Evolutionary conservation across 495 filamentous ascomycete species (phyloP).

Genomic region (Pyronema domesticum): DNA sequence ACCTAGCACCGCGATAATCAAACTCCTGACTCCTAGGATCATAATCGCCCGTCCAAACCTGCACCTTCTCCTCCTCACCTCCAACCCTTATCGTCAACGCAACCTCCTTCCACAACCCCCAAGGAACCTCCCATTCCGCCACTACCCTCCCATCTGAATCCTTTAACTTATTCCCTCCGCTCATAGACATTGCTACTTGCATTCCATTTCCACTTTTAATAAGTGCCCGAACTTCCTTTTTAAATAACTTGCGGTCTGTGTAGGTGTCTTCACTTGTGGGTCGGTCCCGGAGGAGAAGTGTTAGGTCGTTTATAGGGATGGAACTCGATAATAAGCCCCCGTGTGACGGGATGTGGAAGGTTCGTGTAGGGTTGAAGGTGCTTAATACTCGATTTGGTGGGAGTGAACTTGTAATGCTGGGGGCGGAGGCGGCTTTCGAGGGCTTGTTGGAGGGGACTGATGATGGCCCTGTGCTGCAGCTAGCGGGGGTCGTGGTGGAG

Average conservation of each 20-base stretch:
- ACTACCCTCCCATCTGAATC: not conserved
- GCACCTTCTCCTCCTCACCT: not conserved
- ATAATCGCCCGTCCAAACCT: not conserved
- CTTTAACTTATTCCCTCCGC: not conserved
- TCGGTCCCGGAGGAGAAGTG: not conserved
- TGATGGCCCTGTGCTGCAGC: not conserved
- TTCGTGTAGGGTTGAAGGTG: conserved; percentile 5
- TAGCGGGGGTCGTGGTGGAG: not conserved
- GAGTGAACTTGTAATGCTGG: not conserved
- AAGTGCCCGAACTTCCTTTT: not conserved
- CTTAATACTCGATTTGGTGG: not conserved
- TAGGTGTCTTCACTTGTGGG: not conserved
- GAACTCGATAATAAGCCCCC: not conserved
- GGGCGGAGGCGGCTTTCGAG: not conserved
- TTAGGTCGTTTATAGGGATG: not conserved
- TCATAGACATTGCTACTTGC: not conserved
- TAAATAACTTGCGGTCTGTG: conserved; percentile 1
- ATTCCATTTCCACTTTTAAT: not conserved
- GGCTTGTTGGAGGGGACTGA: not conserved
- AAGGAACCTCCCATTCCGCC: not conserved
- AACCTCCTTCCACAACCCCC: not conserved
- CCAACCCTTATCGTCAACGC: not conserved
- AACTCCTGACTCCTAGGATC: conserved; percentile 2
- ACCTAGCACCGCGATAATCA: not conserved
- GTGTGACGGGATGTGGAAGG: conserved; percentile 5